Conservation (phyloP, 345 rosid genomes). For the Odontarrhena argentea region DNA sequence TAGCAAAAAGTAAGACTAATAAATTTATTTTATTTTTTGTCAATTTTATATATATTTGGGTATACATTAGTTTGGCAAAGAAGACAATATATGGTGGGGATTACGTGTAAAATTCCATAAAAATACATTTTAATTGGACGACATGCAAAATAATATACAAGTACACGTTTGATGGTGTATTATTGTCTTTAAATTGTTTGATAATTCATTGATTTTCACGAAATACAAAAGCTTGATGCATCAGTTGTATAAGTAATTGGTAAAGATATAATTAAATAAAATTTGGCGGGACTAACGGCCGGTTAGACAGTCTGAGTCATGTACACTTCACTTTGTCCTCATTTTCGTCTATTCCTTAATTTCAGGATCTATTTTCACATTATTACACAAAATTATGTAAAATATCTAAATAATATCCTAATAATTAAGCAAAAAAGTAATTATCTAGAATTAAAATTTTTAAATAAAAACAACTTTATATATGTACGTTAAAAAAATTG, state of each 20-base stretch:
- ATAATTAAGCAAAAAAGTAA: no score
- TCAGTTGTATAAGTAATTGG: neutral
- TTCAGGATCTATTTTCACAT: conserved; percentile 21
- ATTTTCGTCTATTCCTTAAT: conserved; percentile 29
- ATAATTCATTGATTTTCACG: conserved; percentile 2
- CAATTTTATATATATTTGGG: neutral
- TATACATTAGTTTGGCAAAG: conserved; percentile 14
- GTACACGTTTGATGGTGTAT: conserved; percentile 26
- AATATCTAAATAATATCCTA: neutral
- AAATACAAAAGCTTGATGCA: conserved; percentile 7
- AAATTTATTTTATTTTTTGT: conserved; percentile 19
- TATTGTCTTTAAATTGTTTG: conserved; percentile 1
- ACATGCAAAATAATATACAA: conserved; percentile 30
- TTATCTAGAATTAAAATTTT: no score
- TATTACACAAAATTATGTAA: neutral
- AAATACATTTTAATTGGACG: conserved; percentile 29
- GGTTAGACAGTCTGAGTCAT: conserved; percentile 38
- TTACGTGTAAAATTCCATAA: conserved; percentile 38
- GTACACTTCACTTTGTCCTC: conserved; percentile 33
- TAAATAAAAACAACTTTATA: no score
- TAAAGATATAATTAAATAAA: neutral
- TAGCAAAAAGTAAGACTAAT: conserved; percentile 10
- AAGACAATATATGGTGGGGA: conserved; percentile 39
- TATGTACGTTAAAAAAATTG: no score
- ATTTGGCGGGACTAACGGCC: conserved; percentile 28